Evolutionary conservation across 1,284 basidiomycete genomes (phyloP).

Genomic region (Entoloma clypeatum): DNA sequence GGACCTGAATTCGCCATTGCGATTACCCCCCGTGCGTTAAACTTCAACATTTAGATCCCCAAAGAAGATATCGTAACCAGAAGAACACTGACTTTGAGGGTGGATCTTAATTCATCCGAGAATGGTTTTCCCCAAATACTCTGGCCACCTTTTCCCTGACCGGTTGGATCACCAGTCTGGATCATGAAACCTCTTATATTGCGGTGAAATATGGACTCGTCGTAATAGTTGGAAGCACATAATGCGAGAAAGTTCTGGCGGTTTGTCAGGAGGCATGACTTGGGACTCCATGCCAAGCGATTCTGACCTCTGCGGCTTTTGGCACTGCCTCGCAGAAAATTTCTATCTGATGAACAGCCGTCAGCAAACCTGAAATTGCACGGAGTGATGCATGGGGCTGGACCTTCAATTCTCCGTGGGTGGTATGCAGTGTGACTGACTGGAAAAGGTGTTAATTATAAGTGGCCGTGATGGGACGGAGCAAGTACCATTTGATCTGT

Average conservation of each 20-base stretch:
- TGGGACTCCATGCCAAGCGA: constrained; percentile 1
- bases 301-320: constrained; percentile 80
- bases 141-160: constrained; percentile 79
- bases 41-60: constrained; percentile 45
- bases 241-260: constrained; percentile 90
- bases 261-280: constrained; percentile 5
- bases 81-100: constrained; percentile 68
- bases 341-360: constrained; percentile 65
- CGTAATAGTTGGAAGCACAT: constrained; percentile 87
- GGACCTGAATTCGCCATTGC: constrained; percentile 96
- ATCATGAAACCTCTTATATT: constrained; percentile 97
- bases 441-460: constrained; percentile 29
- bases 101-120: constrained; percentile 85
- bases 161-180: constrained; percentile 86
- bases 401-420: constrained; percentile 93
- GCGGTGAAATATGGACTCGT: constrained; percentile 86
- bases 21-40: constrained; percentile 90
- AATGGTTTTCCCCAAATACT: constrained; percentile 88
- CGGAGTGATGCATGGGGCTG: constrained; percentile 1
- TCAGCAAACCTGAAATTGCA: constrained; percentile 3
- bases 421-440: constrained; percentile 96
- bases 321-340: constrained; percentile 96
- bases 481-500: constrained; percentile 30
- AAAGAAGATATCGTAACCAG: constrained; percentile 7
- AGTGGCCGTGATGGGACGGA: constrained; percentile 23